Evolutionary conservation across 768 basidiomycete genomes (phyloP).

Genomic region (Chiua virens): DNA sequence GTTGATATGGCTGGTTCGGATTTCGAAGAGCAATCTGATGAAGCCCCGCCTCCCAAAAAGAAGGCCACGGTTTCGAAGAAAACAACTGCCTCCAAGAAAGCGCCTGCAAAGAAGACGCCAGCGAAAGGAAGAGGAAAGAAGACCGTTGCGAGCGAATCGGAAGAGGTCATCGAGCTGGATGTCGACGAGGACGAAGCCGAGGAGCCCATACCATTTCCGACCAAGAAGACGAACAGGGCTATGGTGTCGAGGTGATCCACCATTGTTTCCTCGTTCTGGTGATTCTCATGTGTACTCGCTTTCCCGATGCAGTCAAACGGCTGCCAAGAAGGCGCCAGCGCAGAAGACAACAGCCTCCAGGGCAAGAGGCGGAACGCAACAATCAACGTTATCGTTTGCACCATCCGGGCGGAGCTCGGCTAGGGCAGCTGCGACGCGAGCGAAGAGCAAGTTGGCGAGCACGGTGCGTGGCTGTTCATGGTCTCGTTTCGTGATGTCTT

Average conservation of each 20-base stretch:
- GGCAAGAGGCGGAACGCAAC: conserved; percentile 31
- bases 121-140: conserved; percentile 60
- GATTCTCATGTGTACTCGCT: conserved; percentile 18
- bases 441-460: conserved; percentile 59
- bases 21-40: conserved; percentile 43
- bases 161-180: conserved; percentile 54
- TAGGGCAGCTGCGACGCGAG: conserved; percentile 67
- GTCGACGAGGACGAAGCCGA: conserved; percentile 57
- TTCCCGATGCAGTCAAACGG: conserved; percentile 31
- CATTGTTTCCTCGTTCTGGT: conserved; percentile 21
- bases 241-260: conserved; percentile 59
- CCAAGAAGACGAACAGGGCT: conserved; percentile 62
- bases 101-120: conserved; percentile 44
- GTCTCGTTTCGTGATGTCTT: background rate
- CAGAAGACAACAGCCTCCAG: conserved; percentile 41
- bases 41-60: conserved; percentile 43
- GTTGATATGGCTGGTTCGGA: conserved; percentile 59
- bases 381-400: conserved; percentile 60
- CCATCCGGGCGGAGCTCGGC: conserved; percentile 57
- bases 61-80: conserved; percentile 39
- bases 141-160: conserved; percentile 47
- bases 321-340: conserved; percentile 53
- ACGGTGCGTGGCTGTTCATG: conserved; percentile 31
- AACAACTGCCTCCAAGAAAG: conserved; percentile 26
- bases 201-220: conserved; percentile 40